Base-by-base conservation (phyloP, 441 rosid genomes). In the Codiaeum variegatum region DNA sequence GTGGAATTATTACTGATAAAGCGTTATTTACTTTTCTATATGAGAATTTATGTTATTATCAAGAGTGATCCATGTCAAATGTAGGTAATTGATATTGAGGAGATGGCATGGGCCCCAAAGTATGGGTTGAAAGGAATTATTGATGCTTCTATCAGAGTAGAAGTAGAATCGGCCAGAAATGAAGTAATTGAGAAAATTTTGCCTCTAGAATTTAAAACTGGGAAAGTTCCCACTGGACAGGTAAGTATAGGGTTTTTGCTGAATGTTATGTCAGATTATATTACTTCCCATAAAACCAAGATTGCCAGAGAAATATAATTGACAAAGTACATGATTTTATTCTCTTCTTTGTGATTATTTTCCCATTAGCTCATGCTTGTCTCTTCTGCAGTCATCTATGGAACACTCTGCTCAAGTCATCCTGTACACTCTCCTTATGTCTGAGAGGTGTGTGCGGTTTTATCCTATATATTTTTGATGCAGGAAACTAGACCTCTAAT, bases 381-480 rank as follows among this genome's bases (percentile, higher is more conserved):
- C 59, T 24, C 81, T 67, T 77, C 34, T 78, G 85, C 23, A 60
- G 38, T 31, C 32, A 5, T 60, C 97, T 18, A 74, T 83, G 89
- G 99, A 96, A 80, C 99, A 96, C 78, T 55, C 84, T 78, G 99
- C 97, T 59, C 99, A 96, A 85, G 99, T 96, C 84, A 89, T 96
- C 81, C 83, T 93, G 83, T 96, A 96, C 87, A 87, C 96, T 67
- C 94, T 96, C 75, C 97, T 96, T 72, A 93, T 96, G 99, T 96
- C 99, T 62, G 99, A 96, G 78, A 90, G 97, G 99, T 93, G 67
- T 75, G 80, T 69, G 34, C 36, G 62, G 49, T 67, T 70, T 75
- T 32, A 18, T 59, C 73, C 67, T 65, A 78, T 59, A 78, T 49
- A 19, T 52, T 65, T 68, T 67, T 75, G 61, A 44, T 65, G 56